A percentile compares a stretch with the other conserved stretches of the same genome.
Evolutionary conservation across 176 grass and related monocot species (phyloP).

Genomic region (Oryza coarctata): DNA sequence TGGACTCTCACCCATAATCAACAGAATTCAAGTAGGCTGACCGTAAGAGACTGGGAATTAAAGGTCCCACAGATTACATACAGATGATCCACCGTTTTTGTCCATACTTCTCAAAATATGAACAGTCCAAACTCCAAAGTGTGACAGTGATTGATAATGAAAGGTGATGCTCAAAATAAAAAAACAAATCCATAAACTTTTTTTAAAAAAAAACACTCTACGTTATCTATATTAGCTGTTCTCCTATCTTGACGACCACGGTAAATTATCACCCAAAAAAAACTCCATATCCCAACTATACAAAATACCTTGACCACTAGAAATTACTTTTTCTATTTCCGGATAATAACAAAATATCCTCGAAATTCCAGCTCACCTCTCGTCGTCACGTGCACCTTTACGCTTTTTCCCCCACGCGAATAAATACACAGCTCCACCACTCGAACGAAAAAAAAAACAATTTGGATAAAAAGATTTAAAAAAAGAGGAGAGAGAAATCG

Average conservation of each 20-base stretch:
- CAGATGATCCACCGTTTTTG: neutral
- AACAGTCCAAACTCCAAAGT: neutral
- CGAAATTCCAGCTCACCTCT: conserved; percentile 29
- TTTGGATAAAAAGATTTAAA: neutral
- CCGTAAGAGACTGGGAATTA: neutral
- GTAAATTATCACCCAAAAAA: neutral
- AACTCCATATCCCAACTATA: neutral
- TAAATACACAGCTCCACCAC: conserved; percentile 32
- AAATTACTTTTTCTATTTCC: neutral
- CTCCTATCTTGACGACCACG: conserved; percentile 12
- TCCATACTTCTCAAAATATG: neutral
- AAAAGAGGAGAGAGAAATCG: neutral
- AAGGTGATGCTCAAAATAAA: neutral
- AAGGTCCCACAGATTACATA: neutral
- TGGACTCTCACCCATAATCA: neutral
- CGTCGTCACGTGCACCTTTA: neutral
- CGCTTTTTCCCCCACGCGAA: neutral
- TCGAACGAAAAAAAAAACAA: neutral
- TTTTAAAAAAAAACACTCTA: too few species aligned
- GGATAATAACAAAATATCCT: neutral
- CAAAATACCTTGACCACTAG: conserved; percentile 17
- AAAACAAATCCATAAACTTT: neutral
- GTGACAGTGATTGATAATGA: neutral
- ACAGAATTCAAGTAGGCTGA: neutral
- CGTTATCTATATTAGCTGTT: neutral